phyloP scores from a whole-genome alignment of 2,329 filamentous ascomycete species.

The Stemphylium vesicarium region DNA sequence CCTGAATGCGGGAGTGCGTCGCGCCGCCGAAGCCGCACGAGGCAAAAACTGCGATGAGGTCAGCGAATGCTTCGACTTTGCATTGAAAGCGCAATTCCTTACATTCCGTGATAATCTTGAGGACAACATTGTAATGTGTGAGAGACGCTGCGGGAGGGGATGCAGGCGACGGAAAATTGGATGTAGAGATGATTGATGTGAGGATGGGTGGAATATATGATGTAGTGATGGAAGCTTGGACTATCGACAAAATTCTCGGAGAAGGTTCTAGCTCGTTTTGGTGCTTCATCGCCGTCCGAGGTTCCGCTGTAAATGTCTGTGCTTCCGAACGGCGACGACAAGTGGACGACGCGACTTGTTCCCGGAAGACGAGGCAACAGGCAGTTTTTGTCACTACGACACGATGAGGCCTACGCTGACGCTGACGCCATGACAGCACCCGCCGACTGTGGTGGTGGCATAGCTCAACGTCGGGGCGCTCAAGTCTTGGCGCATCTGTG shows the following conservation, averaged over 20 bases:
- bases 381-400: not conserved
- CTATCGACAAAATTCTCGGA: conserved; percentile 33
- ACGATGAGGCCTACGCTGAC: not conserved
- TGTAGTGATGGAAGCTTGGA: conserved; percentile 39
- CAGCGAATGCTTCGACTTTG: conserved; percentile 21
- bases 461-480: not conserved
- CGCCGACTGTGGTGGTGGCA: not conserved
- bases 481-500: conserved; percentile 15
- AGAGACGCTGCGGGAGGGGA: conserved; percentile 38
- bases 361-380: conserved; percentile 1
- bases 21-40: conserved; percentile 72
- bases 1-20: conserved; percentile 70
- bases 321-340: conserved; percentile 13
- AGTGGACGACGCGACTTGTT: conserved; percentile 1
- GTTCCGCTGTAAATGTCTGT: conserved; percentile 26
- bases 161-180: conserved; percentile 37
- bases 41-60: conserved; percentile 63
- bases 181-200: conserved; percentile 25
- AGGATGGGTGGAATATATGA: conserved; percentile 33
- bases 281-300: conserved; percentile 23
- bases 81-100: conserved; percentile 26
- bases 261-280: conserved; percentile 36
- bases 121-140: conserved; percentile 47
- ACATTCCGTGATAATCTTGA: conserved; percentile 52
- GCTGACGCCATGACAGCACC: conserved; percentile 1